Evolutionary conservation across 163 green algal species (phyloP).

Genomic region (Botryococcus braunii): DNA sequence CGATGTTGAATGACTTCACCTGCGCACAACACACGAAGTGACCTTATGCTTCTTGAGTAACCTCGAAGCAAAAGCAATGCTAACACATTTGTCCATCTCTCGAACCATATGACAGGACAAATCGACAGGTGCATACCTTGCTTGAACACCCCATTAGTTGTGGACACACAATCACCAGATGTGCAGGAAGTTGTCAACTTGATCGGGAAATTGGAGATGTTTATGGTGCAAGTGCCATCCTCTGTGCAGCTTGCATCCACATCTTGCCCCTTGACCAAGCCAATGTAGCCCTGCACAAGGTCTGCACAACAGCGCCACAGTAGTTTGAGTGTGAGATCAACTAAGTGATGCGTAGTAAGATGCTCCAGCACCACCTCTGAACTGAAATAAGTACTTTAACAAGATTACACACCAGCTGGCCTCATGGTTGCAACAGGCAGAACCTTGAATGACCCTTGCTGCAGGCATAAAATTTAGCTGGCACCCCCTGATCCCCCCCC

Average conservation of each 20-base stretch:
- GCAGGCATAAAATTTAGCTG: not conserved
- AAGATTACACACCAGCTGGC: not conserved
- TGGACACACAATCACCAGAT: slow-evolving; percentile 24
- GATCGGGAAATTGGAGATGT: slow-evolving; percentile 22
- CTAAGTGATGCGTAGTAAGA: not conserved
- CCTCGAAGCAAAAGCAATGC: not conserved
- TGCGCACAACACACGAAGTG: not conserved
- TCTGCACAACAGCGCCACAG: not conserved
- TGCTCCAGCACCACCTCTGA: no score
- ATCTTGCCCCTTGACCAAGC: slow-evolving; percentile 6
- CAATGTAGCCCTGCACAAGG: not conserved
- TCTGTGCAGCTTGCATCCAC: slow-evolving; percentile 11
- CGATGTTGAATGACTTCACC: slow-evolving; percentile 1
- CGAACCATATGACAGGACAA: not conserved
- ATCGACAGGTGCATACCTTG: not conserved
- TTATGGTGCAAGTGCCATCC: slow-evolving; percentile 16
- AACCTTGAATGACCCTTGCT: not conserved
- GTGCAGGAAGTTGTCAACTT: slow-evolving; percentile 21
- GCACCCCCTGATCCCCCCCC: not conserved
- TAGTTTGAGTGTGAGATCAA: no score
- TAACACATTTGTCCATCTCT: not conserved
- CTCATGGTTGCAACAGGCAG: not conserved
- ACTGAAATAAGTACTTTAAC: not conserved
- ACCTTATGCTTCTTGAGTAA: not conserved
- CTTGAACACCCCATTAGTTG: not conserved